phyloP scores from a whole-genome alignment of 768 basidiomycete species.

The Boletus sensibilis region DNA sequence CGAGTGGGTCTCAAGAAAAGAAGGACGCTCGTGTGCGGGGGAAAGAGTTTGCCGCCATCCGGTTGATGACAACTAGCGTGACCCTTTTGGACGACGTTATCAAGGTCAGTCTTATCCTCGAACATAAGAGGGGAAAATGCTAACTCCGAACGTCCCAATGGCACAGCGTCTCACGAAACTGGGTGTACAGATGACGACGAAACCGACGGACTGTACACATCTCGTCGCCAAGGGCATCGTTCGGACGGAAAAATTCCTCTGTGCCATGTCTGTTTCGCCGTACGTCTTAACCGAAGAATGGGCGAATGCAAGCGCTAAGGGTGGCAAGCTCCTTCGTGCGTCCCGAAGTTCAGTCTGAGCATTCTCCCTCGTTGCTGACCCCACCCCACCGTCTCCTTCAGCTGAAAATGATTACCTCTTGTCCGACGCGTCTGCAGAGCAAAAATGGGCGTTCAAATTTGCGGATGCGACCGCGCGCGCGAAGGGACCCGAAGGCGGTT shows the following conservation, averaged over 20 bases:
- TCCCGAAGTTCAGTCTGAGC: constrained; percentile 8
- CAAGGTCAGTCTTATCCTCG: constrained; percentile 44
- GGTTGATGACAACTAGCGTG: constrained; percentile 70
- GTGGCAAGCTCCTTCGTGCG: constrained; percentile 63
- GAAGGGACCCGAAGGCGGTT: constrained; percentile 40
- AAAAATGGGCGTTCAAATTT: constrained; percentile 65
- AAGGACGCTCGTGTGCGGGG: constrained; percentile 8
- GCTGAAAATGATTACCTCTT: constrained; percentile 64
- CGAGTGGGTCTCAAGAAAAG: constrained; percentile 5
- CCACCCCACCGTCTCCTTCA: constrained; percentile 25
- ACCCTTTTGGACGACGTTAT: constrained; percentile 52
- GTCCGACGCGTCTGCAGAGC: constrained; percentile 60
- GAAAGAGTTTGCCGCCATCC: constrained; percentile 28
- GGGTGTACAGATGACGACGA: constrained; percentile 62
- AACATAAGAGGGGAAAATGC: background rate
- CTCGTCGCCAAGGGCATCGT: constrained; percentile 66
- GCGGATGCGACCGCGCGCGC: constrained; percentile 59
- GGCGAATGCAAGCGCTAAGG: constrained; percentile 58
- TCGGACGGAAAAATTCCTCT: constrained; percentile 87
- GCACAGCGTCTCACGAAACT: constrained; percentile 58
- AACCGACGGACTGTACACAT: constrained; percentile 73
- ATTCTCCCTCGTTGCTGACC: background rate
- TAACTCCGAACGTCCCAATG: background rate
- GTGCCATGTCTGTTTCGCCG: constrained; percentile 64
- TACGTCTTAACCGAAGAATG: constrained; percentile 66